These are phyloP conservation scores for Geotrichum carabidarum DNA, from an alignment of 1,139 yeast species.

Conservation along the genomic window DNA sequence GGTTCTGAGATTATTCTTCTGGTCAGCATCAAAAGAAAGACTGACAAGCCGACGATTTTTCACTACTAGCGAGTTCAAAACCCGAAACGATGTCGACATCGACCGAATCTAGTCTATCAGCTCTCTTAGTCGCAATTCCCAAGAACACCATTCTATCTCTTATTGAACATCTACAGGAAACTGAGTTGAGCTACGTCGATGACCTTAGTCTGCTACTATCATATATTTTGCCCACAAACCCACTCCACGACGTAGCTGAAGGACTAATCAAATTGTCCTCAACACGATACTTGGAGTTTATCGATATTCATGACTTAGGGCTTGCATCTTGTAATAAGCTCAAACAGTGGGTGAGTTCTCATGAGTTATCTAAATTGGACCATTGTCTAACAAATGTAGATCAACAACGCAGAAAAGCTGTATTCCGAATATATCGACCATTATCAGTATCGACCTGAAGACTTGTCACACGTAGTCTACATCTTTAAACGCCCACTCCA, in stretches of 20 bases:
- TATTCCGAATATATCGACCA: conserved; percentile 31
- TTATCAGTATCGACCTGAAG: conserved; percentile 36
- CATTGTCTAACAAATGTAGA: conserved; percentile 2
- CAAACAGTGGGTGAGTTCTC: conserved; percentile 15
- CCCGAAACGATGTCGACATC: background rate
- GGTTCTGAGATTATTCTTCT: background rate
- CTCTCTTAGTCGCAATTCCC: background rate
- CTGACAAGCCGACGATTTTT: background rate
- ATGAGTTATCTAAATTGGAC: background rate
- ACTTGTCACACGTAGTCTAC: conserved; percentile 36
- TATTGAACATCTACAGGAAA: conserved; percentile 4
- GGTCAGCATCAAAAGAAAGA: background rate
- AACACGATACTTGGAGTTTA: background rate
- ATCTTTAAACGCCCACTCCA: conserved; percentile 42
- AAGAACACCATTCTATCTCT: background rate
- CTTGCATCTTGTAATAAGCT: background rate
- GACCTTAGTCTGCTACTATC: conserved; percentile 9
- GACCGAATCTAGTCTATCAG: background rate
- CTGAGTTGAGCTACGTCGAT: conserved; percentile 7
- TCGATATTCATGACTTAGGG: background rate
- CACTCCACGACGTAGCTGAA: background rate
- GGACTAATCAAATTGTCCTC: background rate
- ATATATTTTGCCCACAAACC: background rate
- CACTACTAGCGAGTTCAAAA: background rate
- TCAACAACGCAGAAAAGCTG: background rate